Conservation (phyloP, 2,329 filamentous ascomycete genomes). For the Cadophora gregata region DNA sequence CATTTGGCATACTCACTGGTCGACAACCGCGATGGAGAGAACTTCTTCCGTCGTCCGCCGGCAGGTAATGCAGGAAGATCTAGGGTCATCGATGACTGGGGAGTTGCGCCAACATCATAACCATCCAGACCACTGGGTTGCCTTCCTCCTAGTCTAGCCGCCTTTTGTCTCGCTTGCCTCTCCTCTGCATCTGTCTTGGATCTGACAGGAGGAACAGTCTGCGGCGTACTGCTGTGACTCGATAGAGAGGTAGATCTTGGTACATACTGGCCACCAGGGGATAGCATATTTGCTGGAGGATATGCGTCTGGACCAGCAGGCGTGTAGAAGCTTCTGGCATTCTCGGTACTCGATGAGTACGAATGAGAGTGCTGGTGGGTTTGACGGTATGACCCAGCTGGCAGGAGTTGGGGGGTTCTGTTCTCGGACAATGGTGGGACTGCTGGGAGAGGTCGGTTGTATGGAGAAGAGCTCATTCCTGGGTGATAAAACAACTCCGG, state of each 20-base stretch:
- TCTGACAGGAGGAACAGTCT: constrained; percentile 80
- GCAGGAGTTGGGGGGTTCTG: constrained; percentile 53
- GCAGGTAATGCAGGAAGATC: constrained; percentile 85
- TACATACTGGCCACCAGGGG: constrained; percentile 51
- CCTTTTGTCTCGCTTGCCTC: constrained; percentile 59
- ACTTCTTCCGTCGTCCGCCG: constrained; percentile 80
- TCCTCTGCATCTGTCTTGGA: constrained; percentile 91
- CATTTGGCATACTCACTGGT: constrained; percentile 84
- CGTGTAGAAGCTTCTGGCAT: constrained; percentile 36
- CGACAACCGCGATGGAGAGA: constrained; percentile 83
- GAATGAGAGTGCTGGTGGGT: constrained; percentile 56
- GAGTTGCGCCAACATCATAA: constrained; percentile 58
- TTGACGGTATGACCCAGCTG: constrained; percentile 65
- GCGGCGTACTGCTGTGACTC: constrained; percentile 80
- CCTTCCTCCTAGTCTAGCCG: constrained; percentile 56
- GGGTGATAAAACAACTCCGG: constrained; percentile 95
- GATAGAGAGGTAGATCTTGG: constrained; percentile 82
- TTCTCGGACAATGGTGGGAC: constrained; percentile 58
- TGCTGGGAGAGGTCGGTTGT: constrained; percentile 67
- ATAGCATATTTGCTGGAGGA: constrained; percentile 51
- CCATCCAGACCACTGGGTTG: constrained; percentile 60
- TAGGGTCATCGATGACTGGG: constrained; percentile 64
- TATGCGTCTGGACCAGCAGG: constrained; percentile 43
- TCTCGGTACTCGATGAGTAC: constrained; percentile 55
- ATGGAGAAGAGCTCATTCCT: constrained; percentile 68